Evolutionary conservation across 2,329 filamentous ascomycete genomes (phyloP), one percentile per base, ranked within the genome.

Genomic region (Sarocladium strictum): DNA sequence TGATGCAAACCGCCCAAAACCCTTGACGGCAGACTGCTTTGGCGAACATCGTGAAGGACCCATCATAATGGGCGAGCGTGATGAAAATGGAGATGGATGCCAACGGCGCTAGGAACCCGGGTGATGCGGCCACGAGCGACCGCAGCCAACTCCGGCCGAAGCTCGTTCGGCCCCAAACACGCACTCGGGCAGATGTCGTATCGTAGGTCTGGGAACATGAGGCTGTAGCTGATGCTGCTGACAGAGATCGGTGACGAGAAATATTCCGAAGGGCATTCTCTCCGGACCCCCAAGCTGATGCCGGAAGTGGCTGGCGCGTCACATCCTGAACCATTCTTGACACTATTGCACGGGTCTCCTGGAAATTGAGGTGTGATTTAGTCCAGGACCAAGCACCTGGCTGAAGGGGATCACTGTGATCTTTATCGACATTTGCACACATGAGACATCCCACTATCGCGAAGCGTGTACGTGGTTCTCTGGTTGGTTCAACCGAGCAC

Each of bases 131-230:
- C 2, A 65, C 14, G 0, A 64, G 50, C 17, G 61, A 60, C 17
- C 57, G 54, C 9, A 59, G 14, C 62, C 63, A 64, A 11, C 63
- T 62, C 4, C 61, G 56, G 2, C 58, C 58, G 29, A 59, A 53
- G 2, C 61, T 58, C 26, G 62, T 57, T 27, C 64, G 64, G 11
- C 64, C 64, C 64, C 63, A 66, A n/a, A n/a, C n/a, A n/a, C n/a
- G n/a, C n/a, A n/a, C n/a, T 26, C 15, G 27, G 32, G 35, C 51
- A 38, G 32, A n/a, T 19, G 29, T 40, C 12, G 38, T 21, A 19
- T 19, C 7, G 19, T 43, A 21, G 38, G n/a, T n/a, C n/a, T n/a
- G n/a, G n/a, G n/a, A n/a, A n/a, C n/a, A n/a, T n/a, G n/a, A n/a
- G n/a, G n/a, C n/a, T n/a, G n/a, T n/a, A n/a, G n/a, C 19, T 23